Evolutionary conservation across 1,284 basidiomycete genomes (phyloP).

Genomic region (Earliella scabrosa): DNA sequence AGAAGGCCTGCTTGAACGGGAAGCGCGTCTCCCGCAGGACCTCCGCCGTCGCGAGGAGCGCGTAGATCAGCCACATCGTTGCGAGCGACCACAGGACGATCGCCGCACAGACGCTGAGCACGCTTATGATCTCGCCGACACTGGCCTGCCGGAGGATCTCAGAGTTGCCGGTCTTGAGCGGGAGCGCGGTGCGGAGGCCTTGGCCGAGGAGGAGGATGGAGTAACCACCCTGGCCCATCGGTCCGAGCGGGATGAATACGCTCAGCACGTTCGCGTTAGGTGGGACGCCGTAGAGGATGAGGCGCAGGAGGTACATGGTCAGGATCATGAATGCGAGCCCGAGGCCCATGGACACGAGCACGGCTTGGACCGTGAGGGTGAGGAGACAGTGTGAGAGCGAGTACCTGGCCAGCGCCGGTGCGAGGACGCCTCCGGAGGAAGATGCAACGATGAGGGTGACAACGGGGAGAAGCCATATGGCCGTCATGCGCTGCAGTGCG

Average conservation of each 20-base stretch:
- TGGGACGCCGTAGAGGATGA: conserved; percentile 46
- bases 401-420: conserved; percentile 42
- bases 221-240: conserved; percentile 55
- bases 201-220: conserved; percentile 56
- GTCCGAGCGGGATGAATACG: conserved; percentile 36
- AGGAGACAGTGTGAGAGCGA: conserved; percentile 47
- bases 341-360: conserved; percentile 56
- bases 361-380: conserved; percentile 51
- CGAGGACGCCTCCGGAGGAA: conserved; percentile 59
- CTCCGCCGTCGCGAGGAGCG: conserved; percentile 37
- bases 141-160: conserved; percentile 33
- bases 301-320: conserved; percentile 46
- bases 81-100: conserved; percentile 51
- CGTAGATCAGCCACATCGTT: conserved; percentile 48
- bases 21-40: conserved; percentile 34
- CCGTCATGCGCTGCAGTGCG: conserved; percentile 47
- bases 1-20: conserved; percentile 47
- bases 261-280: conserved; percentile 28
- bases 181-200: conserved; percentile 46
- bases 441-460: conserved; percentile 66
- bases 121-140: conserved; percentile 38
- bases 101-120: conserved; percentile 42
- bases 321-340: conserved; percentile 53
- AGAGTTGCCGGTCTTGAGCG: conserved; percentile 32
- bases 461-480: conserved; percentile 65